Percentiles rank a stretch among this genome's conserved stretches.
These are phyloP conservation scores for Pyrus betulifolia DNA, from an alignment of 306 rosid genomes.

Conservation along the genomic window DNA sequence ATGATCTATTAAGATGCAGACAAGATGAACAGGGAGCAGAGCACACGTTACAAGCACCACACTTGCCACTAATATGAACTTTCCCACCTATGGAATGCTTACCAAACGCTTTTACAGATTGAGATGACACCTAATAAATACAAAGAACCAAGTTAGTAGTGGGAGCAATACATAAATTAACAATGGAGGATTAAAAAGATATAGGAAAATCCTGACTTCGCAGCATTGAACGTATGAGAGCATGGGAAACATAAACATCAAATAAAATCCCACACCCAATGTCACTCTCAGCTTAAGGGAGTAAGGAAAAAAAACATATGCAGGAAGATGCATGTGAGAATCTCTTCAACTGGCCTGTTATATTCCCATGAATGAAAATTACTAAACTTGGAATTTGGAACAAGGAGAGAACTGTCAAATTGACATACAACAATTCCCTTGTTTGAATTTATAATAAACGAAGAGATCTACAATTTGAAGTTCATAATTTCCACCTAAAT, in stretches of 20 bases:
- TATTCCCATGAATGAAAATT: neutral
- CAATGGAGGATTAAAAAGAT: neutral
- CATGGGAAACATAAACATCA: neutral
- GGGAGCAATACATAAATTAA: neutral
- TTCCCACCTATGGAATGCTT: slow-evolving; percentile 31
- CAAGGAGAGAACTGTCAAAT: neutral
- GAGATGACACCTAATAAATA: slow-evolving; percentile 40
- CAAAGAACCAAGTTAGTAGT: neutral
- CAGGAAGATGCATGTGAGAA: neutral
- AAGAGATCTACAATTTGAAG: neutral
- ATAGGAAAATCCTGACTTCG: neutral
- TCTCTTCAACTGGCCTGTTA: neutral
- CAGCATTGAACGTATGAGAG: neutral
- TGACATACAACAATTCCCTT: neutral
- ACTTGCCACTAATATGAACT: slow-evolving; percentile 54
- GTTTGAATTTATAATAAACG: neutral
- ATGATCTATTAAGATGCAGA: slow-evolving; percentile 51
- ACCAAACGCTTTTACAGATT: slow-evolving; percentile 32
- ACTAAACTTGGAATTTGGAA: neutral
- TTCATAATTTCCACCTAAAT: neutral
- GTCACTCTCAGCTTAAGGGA: neutral
- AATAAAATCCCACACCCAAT: neutral
- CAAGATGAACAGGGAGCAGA: slow-evolving; percentile 80
- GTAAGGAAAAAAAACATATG: neutral
- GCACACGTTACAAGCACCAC: slow-evolving; percentile 73